Conservation (phyloP, 495 filamentous ascomycete genomes). For the Penicillium paradoxum region DNA sequence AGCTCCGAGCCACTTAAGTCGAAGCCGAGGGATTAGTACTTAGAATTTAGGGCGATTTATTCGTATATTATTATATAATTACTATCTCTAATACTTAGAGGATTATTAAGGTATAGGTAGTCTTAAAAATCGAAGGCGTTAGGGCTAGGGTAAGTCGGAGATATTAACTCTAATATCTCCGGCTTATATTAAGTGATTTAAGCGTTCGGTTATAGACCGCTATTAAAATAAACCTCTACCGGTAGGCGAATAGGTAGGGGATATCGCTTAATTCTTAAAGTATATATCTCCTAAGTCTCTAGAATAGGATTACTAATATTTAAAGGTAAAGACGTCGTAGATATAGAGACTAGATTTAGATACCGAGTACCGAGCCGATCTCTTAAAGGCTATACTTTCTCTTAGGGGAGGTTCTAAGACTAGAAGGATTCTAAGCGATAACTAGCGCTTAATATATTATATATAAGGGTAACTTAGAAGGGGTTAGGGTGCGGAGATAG, state of each 20-base stretch:
- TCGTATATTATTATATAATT: background rate
- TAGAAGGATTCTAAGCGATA: constrained; percentile 1
- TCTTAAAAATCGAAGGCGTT: constrained; percentile 1
- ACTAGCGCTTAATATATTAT: background rate
- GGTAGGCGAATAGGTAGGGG: background rate
- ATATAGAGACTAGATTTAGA: background rate
- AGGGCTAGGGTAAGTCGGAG: constrained; percentile 1
- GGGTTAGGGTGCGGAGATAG: background rate
- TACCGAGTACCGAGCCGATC: background rate
- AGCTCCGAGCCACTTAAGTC: background rate
- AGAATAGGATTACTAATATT: background rate
- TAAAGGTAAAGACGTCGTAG: background rate
- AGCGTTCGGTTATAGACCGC: background rate
- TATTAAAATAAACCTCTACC: constrained; percentile 1
- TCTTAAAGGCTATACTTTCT: background rate
- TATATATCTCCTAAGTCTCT: background rate
- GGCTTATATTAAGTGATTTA: background rate
- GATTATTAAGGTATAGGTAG: background rate
- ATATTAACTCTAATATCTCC: background rate
- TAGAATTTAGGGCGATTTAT: background rate
- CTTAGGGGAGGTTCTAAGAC: background rate
- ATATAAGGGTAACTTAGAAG: background rate
- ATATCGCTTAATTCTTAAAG: background rate
- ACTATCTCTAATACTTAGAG: background rate
- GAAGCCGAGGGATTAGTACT: background rate